Base-by-base conservation (phyloP, 176 grass and related monocot genomes). In the Oryza nivara region DNA sequence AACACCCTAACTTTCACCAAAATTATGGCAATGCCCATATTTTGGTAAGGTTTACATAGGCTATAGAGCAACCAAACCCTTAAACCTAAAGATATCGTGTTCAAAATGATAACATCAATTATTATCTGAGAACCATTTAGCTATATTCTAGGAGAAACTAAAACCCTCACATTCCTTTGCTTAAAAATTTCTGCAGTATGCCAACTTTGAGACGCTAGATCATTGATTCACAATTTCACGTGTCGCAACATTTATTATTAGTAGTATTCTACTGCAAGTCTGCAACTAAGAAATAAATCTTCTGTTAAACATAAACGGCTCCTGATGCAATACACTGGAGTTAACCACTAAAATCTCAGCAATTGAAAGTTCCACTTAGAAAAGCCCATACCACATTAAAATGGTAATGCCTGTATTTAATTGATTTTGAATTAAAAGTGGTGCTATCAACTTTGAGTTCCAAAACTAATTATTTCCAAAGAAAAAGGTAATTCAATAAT, bases 321-420 rank as follows among this genome's bases (percentile, higher is more conserved):
- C 46, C 22, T 22, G 5, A 64, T 46, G 35, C 5, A 12, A 76
- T 38, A 1, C 67, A 61, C 25, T 0, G 1, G 1, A 75, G 11
- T 68, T 19, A n/a, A 10, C 73, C 47, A 64, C 43, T 73, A 1
- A 44, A 25, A 78, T 51, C 17, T 22, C 10, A 5, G 0, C 12
- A 68, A 75, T 56, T 30, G 3, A 26, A 69, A 76, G 19, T 54
- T 60, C 23, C 23, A 30, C 22, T 79, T 86, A 78, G 32, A 40
- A 76, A 81, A 22, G 16, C 35, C 4, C 20, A 75, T 41, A 83
- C 73, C 54, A 56, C 44, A 65, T 36, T 65, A n/a, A 73, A 54
- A 17, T 67, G 61, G 16, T 22, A 47, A 15, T 28, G 12, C 30
- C 20, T 19, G 38, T 46, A 41, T 11, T 28, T 28, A 28, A 28